phyloP scores from a whole-genome alignment of 257 asterid genomes.

The Mitragyna speciosa region DNA sequence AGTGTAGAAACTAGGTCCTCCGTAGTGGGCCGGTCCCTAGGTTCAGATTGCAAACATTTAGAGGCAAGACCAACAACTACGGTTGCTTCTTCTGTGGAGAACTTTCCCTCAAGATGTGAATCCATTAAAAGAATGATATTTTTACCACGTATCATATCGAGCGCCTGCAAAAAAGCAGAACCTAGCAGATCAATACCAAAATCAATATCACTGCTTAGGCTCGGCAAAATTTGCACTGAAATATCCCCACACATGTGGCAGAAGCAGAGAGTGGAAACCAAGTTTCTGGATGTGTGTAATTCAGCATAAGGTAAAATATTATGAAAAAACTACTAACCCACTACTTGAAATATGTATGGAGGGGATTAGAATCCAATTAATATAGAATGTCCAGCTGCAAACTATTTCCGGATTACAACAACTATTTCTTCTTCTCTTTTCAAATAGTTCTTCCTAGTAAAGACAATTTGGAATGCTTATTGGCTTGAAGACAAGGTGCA shows the following conservation, averaged over 20 bases:
- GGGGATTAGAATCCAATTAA: background rate
- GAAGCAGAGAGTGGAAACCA: background rate
- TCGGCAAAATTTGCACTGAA: background rate
- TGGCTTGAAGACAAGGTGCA: background rate
- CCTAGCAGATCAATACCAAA: background rate
- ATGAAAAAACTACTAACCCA: background rate
- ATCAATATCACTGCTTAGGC: background rate
- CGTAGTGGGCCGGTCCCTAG: conserved; percentile 84
- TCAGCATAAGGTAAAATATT: background rate
- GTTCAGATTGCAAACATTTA: conserved; percentile 80
- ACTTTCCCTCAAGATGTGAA: conserved; percentile 87
- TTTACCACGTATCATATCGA: conserved; percentile 88
- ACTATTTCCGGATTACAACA: background rate
- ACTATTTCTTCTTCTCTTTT: background rate
- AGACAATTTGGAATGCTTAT: background rate
- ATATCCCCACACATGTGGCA: background rate
- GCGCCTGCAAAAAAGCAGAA: conserved; percentile 52
- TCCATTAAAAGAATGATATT: conserved; percentile 80
- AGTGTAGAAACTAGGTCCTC: conserved; percentile 78
- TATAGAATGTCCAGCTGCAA: background rate
- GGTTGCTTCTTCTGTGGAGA: conserved; percentile 81
- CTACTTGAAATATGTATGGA: background rate
- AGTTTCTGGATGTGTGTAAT: background rate
- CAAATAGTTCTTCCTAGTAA: background rate
- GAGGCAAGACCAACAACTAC: conserved; percentile 80